These are phyloP conservation scores for Grosmannia penicillata DNA, from an alignment of 2,329 filamentous ascomycete genomes.

Conservation along the genomic window DNA sequence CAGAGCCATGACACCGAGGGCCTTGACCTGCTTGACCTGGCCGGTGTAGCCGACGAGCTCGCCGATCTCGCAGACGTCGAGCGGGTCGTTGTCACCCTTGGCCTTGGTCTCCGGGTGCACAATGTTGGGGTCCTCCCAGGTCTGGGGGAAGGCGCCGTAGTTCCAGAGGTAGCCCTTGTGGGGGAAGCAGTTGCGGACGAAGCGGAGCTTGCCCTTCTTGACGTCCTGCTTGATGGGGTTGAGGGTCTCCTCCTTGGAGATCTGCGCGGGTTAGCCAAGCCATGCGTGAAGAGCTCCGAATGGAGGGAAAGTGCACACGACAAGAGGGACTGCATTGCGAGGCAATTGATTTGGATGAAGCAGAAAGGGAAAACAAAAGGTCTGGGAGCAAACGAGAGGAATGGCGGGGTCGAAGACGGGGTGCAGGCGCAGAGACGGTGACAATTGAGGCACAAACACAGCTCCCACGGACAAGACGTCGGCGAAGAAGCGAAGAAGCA, in stretches of 20 bases:
- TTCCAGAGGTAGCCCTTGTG: constrained; percentile 99
- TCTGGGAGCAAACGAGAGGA: too few relatives aligned
- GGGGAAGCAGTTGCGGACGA: constrained; percentile 99
- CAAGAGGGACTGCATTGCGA: too few relatives aligned
- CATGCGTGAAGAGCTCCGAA: too few relatives aligned
- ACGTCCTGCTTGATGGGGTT: constrained; percentile 99
- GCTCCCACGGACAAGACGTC: too few relatives aligned
- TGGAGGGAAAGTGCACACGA: background rate
- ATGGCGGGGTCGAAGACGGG: too few relatives aligned
- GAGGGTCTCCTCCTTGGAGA: constrained; percentile 95
- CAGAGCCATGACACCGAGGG: constrained; percentile 96
- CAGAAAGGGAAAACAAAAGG: too few relatives aligned
- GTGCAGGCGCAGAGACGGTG: too few relatives aligned
- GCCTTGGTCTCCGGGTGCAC: constrained; percentile 98
- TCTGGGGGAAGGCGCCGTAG: constrained; percentile 99
- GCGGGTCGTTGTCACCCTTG: constrained; percentile 97
- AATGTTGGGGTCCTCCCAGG: constrained; percentile 96
- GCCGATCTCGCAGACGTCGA: constrained; percentile 98
- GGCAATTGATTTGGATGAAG: too few relatives aligned
- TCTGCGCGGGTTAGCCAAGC: too few relatives aligned
- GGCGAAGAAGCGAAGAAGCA: background rate
- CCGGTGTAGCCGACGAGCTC: constrained; percentile 93
- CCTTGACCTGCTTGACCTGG: constrained; percentile 99
- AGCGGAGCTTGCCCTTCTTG: constrained; percentile 99
- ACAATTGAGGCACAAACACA: too few relatives aligned